Evolutionary conservation across 2,329 filamentous ascomycete genomes (phyloP), one percentile per base, ranked within the genome.

Genomic region (Diaporthe citriasiana): DNA sequence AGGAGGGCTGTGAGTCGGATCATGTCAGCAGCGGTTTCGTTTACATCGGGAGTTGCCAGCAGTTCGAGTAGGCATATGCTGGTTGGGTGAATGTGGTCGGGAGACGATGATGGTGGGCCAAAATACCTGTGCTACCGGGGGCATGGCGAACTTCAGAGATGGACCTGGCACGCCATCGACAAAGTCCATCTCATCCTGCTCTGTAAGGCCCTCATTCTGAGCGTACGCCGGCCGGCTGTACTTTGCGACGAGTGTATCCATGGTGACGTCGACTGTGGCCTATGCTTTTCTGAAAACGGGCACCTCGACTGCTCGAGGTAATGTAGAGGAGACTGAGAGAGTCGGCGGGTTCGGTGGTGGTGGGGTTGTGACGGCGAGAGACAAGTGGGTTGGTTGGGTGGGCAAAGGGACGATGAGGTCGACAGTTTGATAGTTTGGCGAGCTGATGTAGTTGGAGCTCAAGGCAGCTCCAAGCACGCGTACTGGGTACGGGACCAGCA

Each of bases 101-200:
- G 4, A 25, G 13, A 22, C 27, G 19, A 55, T 9, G 35, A 9
- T 71, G 35, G 51, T 22, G 57, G 72, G 85, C 9, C 92, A n/a
- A n/a, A n/a, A 81, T 87, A 97, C 95, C 85, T 97, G 94, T 79
- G 94, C 93, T 84, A 98, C 91, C 70, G 97, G 96, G 73, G 97
- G 97, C 85, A 99, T 93, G 80, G 95, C 94, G 86, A 99, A 99
- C 86, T 95, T 97, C 83, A 98, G 91, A 71, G 94, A 96, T 79
- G 98, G 89, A 79, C 92, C 91, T 81, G 94, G 93, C 78, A 91
- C 87, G 79, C 90, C 88, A 81, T 94, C 91, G 81, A 87, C 87
- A 82, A 93, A 86, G 81, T 95, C 93, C 83, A 94, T 89, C 81
- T 95, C 89, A 79, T 95, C 92, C 82, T 95, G 90, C 79, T 93